Conservation (phyloP, 768 basidiomycete genomes). For the Fistulinella prunicolor region DNA sequence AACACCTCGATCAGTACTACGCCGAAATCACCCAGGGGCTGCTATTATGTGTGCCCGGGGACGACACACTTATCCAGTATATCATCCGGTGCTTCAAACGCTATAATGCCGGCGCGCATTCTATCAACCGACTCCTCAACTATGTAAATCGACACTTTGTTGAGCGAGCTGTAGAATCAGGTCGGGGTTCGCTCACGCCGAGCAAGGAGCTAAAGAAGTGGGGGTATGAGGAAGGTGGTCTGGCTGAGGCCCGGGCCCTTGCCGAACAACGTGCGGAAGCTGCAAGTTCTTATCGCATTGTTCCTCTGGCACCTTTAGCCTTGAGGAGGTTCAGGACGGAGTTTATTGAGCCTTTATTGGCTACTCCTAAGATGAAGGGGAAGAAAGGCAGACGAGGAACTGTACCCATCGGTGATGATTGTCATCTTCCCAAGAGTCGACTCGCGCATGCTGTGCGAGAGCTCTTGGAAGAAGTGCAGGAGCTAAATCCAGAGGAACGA, state of each 20-base stretch:
- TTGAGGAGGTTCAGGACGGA: slow-evolving; percentile 71
- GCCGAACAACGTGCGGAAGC: slow-evolving; percentile 76
- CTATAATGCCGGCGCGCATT: slow-evolving; percentile 62
- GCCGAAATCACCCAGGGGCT: slow-evolving; percentile 59
- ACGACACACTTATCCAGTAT: slow-evolving; percentile 69
- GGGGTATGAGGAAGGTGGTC: slow-evolving; percentile 58
- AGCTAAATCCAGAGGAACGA: slow-evolving; percentile 46
- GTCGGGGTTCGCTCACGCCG: slow-evolving; percentile 72
- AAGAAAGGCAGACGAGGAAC: slow-evolving; percentile 49
- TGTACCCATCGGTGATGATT: slow-evolving; percentile 37
- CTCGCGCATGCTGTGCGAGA: slow-evolving; percentile 67
- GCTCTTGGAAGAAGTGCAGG: slow-evolving; percentile 54
- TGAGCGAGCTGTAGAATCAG: slow-evolving; percentile 74
- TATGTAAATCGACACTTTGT: slow-evolving; percentile 72
- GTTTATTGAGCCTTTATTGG: slow-evolving; percentile 65
- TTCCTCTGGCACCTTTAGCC: slow-evolving; percentile 62
- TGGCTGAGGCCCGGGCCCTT: slow-evolving; percentile 44
- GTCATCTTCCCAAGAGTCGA: slow-evolving; percentile 55
- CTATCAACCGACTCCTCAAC: slow-evolving; percentile 70
- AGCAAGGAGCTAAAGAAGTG: slow-evolving; percentile 67
- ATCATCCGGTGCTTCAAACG: slow-evolving; percentile 70
- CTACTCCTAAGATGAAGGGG: slow-evolving; percentile 60
- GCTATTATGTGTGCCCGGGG: slow-evolving; percentile 58
- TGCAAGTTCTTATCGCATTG: slow-evolving; percentile 64
- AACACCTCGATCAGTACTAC: slow-evolving; percentile 70